Conservation (phyloP, 192 early-diverging fungal genomes). For the Mortierella claussenii region DNA sequence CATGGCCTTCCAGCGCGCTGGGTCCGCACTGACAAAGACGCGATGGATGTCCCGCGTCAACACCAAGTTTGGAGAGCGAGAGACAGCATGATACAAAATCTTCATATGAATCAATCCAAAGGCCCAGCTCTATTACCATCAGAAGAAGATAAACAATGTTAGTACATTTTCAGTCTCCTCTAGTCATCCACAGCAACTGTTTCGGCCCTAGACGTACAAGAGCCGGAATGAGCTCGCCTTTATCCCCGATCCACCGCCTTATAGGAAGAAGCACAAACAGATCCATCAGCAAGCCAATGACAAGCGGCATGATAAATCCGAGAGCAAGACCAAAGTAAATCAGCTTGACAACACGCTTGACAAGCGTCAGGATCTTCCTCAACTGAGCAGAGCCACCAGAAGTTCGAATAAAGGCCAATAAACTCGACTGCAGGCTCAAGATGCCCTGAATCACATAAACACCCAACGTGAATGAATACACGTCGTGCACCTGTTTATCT, state of each 20-base stretch:
- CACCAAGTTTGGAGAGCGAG: conserved; percentile 59
- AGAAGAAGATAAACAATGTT: no score
- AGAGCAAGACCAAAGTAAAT: conserved; percentile 63
- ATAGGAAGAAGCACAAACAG: conserved; percentile 77
- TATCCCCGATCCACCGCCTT: conserved; percentile 44
- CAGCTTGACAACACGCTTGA: conserved; percentile 49
- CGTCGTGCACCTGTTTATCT: conserved; percentile 76
- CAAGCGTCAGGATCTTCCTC: conserved; percentile 16
- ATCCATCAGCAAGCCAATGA: conserved; percentile 76
- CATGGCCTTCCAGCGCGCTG: conserved; percentile 32
- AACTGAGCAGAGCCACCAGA: neutral
- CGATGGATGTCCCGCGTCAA: conserved; percentile 30
- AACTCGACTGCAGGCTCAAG: conserved; percentile 23
- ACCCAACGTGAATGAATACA: conserved; percentile 81
- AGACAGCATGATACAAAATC: conserved; percentile 61
- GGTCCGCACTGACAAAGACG: conserved; percentile 32
- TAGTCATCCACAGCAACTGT: no score
- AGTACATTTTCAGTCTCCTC: neutral
- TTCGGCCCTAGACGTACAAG: conserved; percentile 38
- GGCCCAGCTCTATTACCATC: conserved; percentile 78
- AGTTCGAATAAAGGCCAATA: no score
- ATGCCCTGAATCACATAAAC: conserved; percentile 59
- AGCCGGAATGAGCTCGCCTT: conserved; percentile 44
- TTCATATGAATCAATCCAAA: conserved; percentile 77
- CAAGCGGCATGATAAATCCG: conserved; percentile 75